phyloP scores from a whole-genome alignment of 768 basidiomycete species.

The Leccinum imitatum region DNA sequence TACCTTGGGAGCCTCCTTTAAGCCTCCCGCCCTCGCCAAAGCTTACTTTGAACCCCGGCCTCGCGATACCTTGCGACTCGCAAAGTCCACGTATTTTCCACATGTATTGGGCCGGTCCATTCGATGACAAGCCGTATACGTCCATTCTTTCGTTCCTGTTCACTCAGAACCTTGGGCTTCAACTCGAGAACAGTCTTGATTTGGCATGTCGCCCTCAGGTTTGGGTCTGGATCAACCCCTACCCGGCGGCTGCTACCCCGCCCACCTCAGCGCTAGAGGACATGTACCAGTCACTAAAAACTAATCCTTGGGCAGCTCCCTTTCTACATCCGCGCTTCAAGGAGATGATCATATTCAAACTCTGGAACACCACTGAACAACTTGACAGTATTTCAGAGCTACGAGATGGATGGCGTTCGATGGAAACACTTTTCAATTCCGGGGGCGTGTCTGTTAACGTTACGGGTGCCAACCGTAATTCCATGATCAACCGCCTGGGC shows the following conservation, averaged over 20 bases:
- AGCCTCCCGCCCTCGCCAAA: constrained; percentile 46
- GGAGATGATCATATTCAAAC: constrained; percentile 85
- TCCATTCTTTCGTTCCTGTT: constrained; percentile 90
- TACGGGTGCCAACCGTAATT: constrained; percentile 22
- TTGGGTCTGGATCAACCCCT: constrained; percentile 97
- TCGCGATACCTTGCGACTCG: constrained; percentile 57
- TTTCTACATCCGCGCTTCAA: constrained; percentile 89
- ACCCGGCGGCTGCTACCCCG: constrained; percentile 81
- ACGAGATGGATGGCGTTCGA: constrained; percentile 80
- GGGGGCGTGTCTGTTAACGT: constrained; percentile 76
- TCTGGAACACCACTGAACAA: constrained; percentile 98
- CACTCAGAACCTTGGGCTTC: constrained; percentile 86
- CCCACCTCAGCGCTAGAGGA: constrained; percentile 75
- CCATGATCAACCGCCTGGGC: constrained; percentile 47
- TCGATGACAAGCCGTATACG: constrained; percentile 96
- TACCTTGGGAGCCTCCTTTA: constrained; percentile 57
- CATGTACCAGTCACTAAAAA: constrained; percentile 77
- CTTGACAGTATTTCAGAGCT: constrained; percentile 85
- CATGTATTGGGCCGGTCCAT: constrained; percentile 96
- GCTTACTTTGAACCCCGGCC: constrained; percentile 41
- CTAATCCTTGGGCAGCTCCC: constrained; percentile 88
- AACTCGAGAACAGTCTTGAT: constrained; percentile 42
- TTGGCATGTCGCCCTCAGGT: constrained; percentile 80
- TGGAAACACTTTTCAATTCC: constrained; percentile 83
- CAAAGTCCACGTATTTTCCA: constrained; percentile 86